phyloP scores from a whole-genome alignment of 1,139 yeast species.

The Hyphopichia burtonii region DNA sequence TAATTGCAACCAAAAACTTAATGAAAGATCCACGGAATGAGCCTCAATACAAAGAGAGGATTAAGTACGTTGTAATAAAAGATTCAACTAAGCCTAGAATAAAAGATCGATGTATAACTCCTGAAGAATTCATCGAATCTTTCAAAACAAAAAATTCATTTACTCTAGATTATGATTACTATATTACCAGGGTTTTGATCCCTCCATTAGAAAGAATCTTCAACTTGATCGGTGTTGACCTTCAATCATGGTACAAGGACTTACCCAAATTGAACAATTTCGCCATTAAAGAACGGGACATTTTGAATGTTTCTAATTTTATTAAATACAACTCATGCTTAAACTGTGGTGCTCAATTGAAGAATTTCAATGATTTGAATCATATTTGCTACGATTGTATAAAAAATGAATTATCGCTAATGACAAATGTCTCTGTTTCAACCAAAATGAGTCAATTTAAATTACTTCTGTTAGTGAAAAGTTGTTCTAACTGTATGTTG shows the following conservation, averaged over 20 bases:
- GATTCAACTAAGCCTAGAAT: conserved; percentile 67
- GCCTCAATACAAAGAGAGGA: conserved; percentile 87
- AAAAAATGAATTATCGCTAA: conserved; percentile 17
- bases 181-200: conserved; percentile 74
- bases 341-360: conserved; percentile 20
- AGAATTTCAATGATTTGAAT: conserved; percentile 3
- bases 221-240: conserved; percentile 78
- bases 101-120: conserved; percentile 77
- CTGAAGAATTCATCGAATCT: conserved; percentile 62
- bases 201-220: conserved; percentile 90
- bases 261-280: conserved; percentile 42
- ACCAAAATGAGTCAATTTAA: conserved; percentile 14
- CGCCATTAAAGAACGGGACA: conserved; percentile 4
- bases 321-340: conserved; percentile 22
- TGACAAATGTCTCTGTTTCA: conserved; percentile 17
- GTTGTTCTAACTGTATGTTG: conserved; percentile 28
- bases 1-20: conserved; percentile 63
- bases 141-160: conserved; percentile 29
- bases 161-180: conserved; percentile 76
- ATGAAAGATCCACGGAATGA: conserved; percentile 67
- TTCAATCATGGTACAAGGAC: conserved; percentile 74
- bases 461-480: conserved; percentile 11
- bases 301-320: conserved; percentile 12
- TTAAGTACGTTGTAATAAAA: conserved; percentile 77
- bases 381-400: conserved; percentile 23